phyloP scores from a whole-genome alignment of 768 basidiomycete species.

The Pholiota molesta region DNA sequence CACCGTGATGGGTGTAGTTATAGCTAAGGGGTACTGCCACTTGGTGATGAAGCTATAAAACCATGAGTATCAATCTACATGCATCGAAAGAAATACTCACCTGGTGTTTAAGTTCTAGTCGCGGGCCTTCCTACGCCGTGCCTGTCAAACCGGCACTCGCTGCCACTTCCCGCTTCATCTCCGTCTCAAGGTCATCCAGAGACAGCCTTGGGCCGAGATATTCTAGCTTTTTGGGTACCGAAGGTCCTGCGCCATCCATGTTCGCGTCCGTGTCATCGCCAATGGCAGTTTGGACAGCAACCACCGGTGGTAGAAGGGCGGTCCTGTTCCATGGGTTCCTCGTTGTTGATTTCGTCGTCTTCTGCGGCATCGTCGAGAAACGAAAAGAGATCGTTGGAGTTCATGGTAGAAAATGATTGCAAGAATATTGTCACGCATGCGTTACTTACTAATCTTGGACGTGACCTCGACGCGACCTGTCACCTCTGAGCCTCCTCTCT shows the following conservation, averaged over 20 bases:
- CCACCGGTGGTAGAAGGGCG: conserved; percentile 17
- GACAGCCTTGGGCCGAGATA: conserved; percentile 69
- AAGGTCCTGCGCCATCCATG: conserved; percentile 34
- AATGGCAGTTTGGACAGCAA: conserved; percentile 22
- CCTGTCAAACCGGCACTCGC: conserved; percentile 88
- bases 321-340: conserved; percentile 32
- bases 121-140: conserved; percentile 59
- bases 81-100: conserved; percentile 36
- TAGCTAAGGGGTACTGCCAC: conserved; percentile 94
- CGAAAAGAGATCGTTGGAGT: conserved; percentile 64
- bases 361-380: conserved; percentile 58
- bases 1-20: conserved; percentile 51
- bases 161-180: conserved; percentile 89
- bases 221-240: conserved; percentile 57
- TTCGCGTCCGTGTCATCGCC: conserved; percentile 31
- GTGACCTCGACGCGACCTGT: neutral
- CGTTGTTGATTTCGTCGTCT: conserved; percentile 36
- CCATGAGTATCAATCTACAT: neutral
- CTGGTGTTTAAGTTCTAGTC: conserved; percentile 82
- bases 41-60: conserved; percentile 86
- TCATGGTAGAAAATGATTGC: conserved; percentile 37
- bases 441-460: conserved; percentile 15
- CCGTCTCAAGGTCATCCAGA: conserved; percentile 93
- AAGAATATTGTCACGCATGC: conserved; percentile 20
- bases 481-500: too few species aligned